Conservation (phyloP, 1,284 basidiomycete genomes). For the Microbotryum lychnidis-dioicae region DNA sequence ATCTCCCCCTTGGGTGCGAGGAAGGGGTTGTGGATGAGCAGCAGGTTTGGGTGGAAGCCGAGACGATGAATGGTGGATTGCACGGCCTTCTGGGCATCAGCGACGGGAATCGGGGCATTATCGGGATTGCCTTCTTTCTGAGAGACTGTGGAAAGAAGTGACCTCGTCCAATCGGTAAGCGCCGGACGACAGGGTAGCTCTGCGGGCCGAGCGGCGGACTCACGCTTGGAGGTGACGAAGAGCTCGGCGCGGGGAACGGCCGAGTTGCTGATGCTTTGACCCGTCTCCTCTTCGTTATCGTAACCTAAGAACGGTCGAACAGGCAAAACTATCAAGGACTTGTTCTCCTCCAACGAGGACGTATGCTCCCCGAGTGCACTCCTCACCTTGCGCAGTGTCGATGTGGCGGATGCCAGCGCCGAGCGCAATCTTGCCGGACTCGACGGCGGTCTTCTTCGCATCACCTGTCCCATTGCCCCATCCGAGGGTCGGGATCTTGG, state of each 20-base stretch:
- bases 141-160: neutral
- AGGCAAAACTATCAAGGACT: no score
- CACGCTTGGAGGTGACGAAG: constrained; percentile 31
- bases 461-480: constrained; percentile 32
- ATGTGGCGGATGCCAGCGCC: constrained; percentile 25
- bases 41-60: constrained; percentile 9
- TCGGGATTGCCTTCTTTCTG: constrained; percentile 8
- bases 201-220: neutral
- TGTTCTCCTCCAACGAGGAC: no score
- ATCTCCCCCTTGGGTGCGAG: constrained; percentile 22
- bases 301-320: constrained; percentile 6
- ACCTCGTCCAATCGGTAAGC: neutral
- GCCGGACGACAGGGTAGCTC: neutral
- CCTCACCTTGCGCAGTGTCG: constrained; percentile 31
- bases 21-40: constrained; percentile 32
- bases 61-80: constrained; percentile 2
- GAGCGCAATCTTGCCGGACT: constrained; percentile 20
- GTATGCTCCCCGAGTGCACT: neutral
- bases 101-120: constrained; percentile 5
- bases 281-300: constrained; percentile 29
- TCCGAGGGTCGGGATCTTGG: constrained; percentile 19
- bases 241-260: constrained; percentile 14
- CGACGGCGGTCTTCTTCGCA: constrained; percentile 22
- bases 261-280: constrained; percentile 16
- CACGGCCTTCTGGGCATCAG: neutral